Evolutionary conservation across 2,329 filamentous ascomycete genomes (phyloP).

Genomic region (Dissoconium aciculare): DNA sequence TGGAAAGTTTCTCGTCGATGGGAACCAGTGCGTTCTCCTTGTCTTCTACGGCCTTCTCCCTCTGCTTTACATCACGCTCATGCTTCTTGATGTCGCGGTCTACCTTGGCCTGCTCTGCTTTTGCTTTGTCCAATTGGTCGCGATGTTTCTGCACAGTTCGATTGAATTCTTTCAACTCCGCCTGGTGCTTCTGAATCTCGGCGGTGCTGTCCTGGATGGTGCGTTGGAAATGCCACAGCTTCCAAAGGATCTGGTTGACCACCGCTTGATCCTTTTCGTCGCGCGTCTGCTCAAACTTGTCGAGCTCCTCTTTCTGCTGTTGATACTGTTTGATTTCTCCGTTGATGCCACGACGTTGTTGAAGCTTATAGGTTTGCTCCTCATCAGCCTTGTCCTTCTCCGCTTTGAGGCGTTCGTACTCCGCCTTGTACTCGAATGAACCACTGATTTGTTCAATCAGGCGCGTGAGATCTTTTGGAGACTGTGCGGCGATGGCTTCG

Average conservation of each 20-base stretch:
- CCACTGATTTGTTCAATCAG: slow-evolving; percentile 96
- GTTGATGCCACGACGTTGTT: slow-evolving; percentile 84
- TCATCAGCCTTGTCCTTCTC: slow-evolving; percentile 78
- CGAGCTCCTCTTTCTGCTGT: slow-evolving; percentile 89
- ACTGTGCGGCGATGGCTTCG: slow-evolving; percentile 89
- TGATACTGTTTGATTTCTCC: slow-evolving; percentile 96
- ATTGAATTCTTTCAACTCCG: slow-evolving; percentile 83
- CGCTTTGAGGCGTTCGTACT: slow-evolving; percentile 80
- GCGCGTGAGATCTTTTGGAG: slow-evolving; percentile 79
- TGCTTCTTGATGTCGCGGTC: slow-evolving; percentile 62
- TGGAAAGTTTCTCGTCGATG: slow-evolving; percentile 78
- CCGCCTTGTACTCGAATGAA: slow-evolving; percentile 81
- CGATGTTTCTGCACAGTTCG: slow-evolving; percentile 79
- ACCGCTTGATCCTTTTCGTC: slow-evolving; percentile 83
- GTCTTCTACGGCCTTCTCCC: slow-evolving; percentile 77
- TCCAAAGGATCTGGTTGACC: slow-evolving; percentile 89
- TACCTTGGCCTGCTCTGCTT: slow-evolving; percentile 66
- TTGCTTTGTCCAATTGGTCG: slow-evolving; percentile 61
- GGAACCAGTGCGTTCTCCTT: slow-evolving; percentile 75
- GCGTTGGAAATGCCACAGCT: slow-evolving; percentile 86
- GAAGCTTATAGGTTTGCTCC: slow-evolving; percentile 75
- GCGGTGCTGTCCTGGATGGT: slow-evolving; percentile 83
- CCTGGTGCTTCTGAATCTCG: slow-evolving; percentile 84
- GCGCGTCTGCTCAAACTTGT: slow-evolving; percentile 80
- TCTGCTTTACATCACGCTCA: slow-evolving; percentile 72